A percentile compares a stretch with the other conserved stretches of the same genome.
phyloP scores from a whole-genome alignment of 805 yeast species.

The Ogataea nitratoaversa region DNA sequence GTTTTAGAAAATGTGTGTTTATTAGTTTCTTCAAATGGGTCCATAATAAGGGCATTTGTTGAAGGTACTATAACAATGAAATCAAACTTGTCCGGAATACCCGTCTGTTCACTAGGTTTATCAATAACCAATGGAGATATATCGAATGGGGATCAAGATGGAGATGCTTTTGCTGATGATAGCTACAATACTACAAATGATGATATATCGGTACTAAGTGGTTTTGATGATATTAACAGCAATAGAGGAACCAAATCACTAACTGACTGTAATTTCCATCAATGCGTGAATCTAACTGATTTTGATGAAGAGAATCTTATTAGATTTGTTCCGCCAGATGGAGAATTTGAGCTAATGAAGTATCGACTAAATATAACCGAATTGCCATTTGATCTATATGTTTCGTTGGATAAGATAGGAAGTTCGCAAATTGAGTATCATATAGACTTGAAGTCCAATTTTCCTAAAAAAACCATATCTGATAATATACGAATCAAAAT shows the following conservation, averaged over 20 bases:
- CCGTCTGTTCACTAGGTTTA: constrained; percentile 76
- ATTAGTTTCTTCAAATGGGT: constrained; percentile 61
- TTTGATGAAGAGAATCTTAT: constrained; percentile 64
- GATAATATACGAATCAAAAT: constrained; percentile 58
- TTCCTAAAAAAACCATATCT: constrained; percentile 54
- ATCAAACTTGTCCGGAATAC: constrained; percentile 75
- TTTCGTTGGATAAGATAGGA: constrained; percentile 46
- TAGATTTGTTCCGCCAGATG: constrained; percentile 83
- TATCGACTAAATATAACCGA: constrained; percentile 60
- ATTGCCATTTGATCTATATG: constrained; percentile 66
- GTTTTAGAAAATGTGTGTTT: constrained; percentile 73
- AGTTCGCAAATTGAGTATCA: constrained; percentile 47
- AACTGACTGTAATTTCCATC: constrained; percentile 82
- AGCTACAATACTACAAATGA: not conserved
- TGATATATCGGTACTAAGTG: not conserved
- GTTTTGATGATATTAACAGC: not conserved
- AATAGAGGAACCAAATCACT: constrained; percentile 22
- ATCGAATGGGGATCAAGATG: no score
- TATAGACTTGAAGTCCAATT: constrained; percentile 59
- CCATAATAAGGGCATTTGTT: constrained; percentile 63
- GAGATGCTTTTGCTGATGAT: no score
- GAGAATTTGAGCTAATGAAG: constrained; percentile 76
- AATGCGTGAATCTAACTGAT: constrained; percentile 70
- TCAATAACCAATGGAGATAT: constrained; percentile 28
- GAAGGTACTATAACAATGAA: constrained; percentile 73